Evolutionary conservation across 2,329 filamentous ascomycete genomes (phyloP), one percentile per base, ranked within the genome.

Genomic region (Zymoseptoria pseudotritici): DNA sequence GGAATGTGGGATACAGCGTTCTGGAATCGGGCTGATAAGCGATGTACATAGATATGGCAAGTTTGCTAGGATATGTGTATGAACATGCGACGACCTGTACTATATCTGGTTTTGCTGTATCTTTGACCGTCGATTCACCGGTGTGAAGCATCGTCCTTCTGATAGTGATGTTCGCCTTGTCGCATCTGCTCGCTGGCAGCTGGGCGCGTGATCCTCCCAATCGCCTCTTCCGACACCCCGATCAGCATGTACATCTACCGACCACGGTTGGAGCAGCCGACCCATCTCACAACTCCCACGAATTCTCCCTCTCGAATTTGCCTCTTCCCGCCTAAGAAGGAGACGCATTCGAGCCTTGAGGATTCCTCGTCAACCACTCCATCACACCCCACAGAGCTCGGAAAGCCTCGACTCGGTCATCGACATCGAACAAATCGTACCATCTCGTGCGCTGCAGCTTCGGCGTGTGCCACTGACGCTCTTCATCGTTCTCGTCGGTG

Each of bases 341-440:
- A 46, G 36, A 17, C 36, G 13, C 36, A n/a, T n/a, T 46, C 36
- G 36, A 46, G 36, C 36, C 36, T 46, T 17, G 36, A 4, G 36
- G 17, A 17, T 46, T 5, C 17, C 36, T 46, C 55, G 60, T 78
- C 58, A 85, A 69, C 69, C 81, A 84, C 49, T 77, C 78, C 74
- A 86, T 79, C 21, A 85, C 69, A 7, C 77, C 79, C 84, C 84
- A 86, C 4, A 86, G 66, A 0, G 78, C 81, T 54, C 79, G 74
- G 70, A 86, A 79, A 4, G 80, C 80, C 68, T 85, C 81, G 8
- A 79, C 69, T 19, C 84, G 78, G 51, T 86, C 80, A 20, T 80
- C 73, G 2, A 77, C 65, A 17, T 81, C 72, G 59, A 87, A 78
- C 3, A 87, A 70, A 70, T 87, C 80, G 63, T 79, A 84, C 84